Evolutionary conservation across 306 rosid genomes (phyloP), one percentile per base, ranked within the genome.

Genomic region (Fragaria nilgerrensis): DNA sequence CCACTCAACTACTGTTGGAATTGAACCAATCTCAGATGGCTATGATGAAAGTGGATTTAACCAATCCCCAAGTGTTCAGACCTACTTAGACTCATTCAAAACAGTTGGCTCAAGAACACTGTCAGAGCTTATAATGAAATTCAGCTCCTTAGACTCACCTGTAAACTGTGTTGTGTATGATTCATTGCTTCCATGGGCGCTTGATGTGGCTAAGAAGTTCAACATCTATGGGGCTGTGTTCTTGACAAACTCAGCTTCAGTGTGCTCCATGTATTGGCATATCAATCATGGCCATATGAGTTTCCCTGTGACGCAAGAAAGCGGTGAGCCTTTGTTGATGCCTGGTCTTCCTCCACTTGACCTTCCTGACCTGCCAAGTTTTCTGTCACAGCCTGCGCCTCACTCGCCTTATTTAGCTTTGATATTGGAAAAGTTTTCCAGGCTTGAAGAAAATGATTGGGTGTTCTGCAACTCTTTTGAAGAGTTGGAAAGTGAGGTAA

Each of bases 21-120:
- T 82, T 5, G 82, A 77, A 50, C 82, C 88, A 48, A 70, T 85
- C 72, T 82, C 88, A 1, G 86, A 85, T 65, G 88, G 84, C 48
- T 85, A 68, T 3, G 84, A 85, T 22, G 82, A 79, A 53, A 39
- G 70, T 20, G 88, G 88, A 3, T 85, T 73, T 77, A 62, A 25
- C 72, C 84, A 76, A 64, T 78, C 84, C 45, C 81, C 80, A 4
- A 56, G 70, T 50, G 49, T 77, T 2, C 67, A 77, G 59, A 78
- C 80, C 74, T 85, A 82, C 82, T 34, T 85, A 5, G 68, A 82
- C 45, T 80, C 83, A 0, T 82, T 77, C 9, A 79, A 50, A 74
- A 68, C 76, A n/a, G 80, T 77, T 11, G 86, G 88, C 15, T 85
- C 86, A 29, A 80, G 22, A 72, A 72, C 84, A 49, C 7, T 82